Percentiles rank a stretch among this genome's conserved stretches.
These are phyloP conservation scores for Euphorbia pulcherrima DNA, from an alignment of 345 rosid species.

Conservation along the genomic window DNA sequence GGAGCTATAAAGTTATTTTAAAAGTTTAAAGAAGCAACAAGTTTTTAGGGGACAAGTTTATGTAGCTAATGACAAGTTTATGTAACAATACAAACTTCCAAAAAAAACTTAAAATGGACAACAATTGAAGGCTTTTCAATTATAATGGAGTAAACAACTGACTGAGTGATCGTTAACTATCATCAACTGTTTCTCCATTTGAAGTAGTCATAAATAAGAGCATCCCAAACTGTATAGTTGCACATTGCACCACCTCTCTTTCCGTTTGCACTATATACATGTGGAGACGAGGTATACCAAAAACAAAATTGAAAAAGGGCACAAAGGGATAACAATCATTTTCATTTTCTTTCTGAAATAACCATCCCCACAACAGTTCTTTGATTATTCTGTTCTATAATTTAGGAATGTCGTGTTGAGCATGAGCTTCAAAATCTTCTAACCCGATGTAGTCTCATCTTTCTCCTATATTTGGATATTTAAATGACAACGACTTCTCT, in stretches of 20 bases:
- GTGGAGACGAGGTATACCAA: constrained; percentile 1
- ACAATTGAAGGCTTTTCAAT: neutral
- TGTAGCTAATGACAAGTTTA: too few relatives aligned
- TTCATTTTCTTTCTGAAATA: neutral
- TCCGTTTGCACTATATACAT: neutral
- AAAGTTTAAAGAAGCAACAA: too few relatives aligned
- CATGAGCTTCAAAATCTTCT: constrained; percentile 15
- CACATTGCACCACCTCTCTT: neutral
- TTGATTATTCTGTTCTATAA: neutral
- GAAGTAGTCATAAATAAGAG: neutral
- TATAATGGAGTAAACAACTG: neutral
- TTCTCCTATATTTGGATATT: neutral
- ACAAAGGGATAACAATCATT: constrained; percentile 1
- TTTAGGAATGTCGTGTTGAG: neutral
- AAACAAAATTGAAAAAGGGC: neutral
- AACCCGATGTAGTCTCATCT: neutral
- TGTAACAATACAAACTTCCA: neutral
- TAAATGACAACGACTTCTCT: constrained; percentile 1
- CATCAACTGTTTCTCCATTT: neutral
- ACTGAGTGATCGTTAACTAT: neutral
- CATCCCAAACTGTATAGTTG: neutral
- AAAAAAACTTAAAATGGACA: neutral
- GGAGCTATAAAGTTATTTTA: too few relatives aligned
- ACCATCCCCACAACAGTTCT: neutral
- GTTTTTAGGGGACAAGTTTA: too few relatives aligned